phyloP scores from a whole-genome alignment of 2,329 filamentous ascomycete genomes.

The Aspergillus spinulosporus region DNA sequence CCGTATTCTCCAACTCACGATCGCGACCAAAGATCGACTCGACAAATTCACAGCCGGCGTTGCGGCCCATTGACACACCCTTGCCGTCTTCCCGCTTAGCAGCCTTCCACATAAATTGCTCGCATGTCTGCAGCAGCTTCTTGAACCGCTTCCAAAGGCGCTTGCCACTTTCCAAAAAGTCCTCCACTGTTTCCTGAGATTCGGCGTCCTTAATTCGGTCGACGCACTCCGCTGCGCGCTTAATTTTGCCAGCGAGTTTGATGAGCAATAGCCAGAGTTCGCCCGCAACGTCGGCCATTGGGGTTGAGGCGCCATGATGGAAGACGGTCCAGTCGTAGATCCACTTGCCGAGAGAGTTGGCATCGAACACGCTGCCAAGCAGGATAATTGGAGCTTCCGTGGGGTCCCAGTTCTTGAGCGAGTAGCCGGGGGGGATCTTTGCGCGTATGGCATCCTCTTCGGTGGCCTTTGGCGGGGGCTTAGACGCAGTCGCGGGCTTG shows the following conservation, averaged over 20 bases:
- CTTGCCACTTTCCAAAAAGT: slow-evolving; percentile 87
- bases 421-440: slow-evolving; percentile 84
- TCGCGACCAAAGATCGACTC: slow-evolving; percentile 93
- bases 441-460: slow-evolving; percentile 64
- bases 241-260: slow-evolving; percentile 89
- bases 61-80: slow-evolving; percentile 76
- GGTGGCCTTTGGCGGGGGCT: slow-evolving; percentile 55
- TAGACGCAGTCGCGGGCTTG: slow-evolving; percentile 37
- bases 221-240: slow-evolving; percentile 78
- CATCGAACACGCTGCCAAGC: slow-evolving; percentile 92
- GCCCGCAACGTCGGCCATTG: slow-evolving; percentile 86
- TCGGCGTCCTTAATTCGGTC: slow-evolving; percentile 70
- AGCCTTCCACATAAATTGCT: slow-evolving; percentile 91
- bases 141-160: slow-evolving; percentile 82
- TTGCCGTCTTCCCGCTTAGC: slow-evolving; percentile 71
- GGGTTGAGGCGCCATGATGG: slow-evolving; percentile 75
- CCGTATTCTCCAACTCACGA: slow-evolving; percentile 82
- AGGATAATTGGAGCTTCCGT: slow-evolving; percentile 91
- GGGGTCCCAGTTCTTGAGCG: slow-evolving; percentile 97
- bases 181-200: slow-evolving; percentile 77
- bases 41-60: slow-evolving; percentile 91
- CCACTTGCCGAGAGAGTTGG: slow-evolving; percentile 97
- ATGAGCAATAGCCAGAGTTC: slow-evolving; percentile 95
- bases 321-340: slow-evolving; percentile 99
- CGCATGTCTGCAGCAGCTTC: slow-evolving; percentile 83